Evolutionary conservation across 495 filamentous ascomycete genomes (phyloP).

Genomic region (Aspergillus cavernicola): DNA sequence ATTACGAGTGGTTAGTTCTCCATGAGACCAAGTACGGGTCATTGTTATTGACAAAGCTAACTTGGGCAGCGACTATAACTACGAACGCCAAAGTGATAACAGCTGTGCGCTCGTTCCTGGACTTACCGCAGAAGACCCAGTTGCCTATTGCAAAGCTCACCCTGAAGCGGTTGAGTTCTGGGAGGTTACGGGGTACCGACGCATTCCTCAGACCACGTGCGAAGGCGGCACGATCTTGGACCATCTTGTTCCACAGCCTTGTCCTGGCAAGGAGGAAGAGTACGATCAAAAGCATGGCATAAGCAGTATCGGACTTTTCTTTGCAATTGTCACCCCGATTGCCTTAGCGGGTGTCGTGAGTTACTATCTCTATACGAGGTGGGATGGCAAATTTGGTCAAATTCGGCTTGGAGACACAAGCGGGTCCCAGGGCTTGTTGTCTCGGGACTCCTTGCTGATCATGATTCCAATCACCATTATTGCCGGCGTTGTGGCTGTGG

Average conservation of each 20-base stretch:
- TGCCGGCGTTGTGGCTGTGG: slow-evolving; percentile 70
- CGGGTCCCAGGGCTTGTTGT: slow-evolving; percentile 47
- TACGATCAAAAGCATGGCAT: slow-evolving; percentile 69
- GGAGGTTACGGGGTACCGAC: slow-evolving; percentile 83
- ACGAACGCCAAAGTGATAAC: slow-evolving; percentile 67
- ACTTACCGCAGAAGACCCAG: slow-evolving; percentile 61
- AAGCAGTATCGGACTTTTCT: slow-evolving; percentile 75
- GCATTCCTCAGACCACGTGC: slow-evolving; percentile 85
- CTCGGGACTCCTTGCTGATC: slow-evolving; percentile 64
- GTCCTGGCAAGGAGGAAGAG: slow-evolving; percentile 72
- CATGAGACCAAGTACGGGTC: background rate
- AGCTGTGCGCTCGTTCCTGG: slow-evolving; percentile 73
- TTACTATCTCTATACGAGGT: slow-evolving; percentile 82
- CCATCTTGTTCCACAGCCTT: slow-evolving; percentile 54
- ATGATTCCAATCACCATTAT: slow-evolving; percentile 75
- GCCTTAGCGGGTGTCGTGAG: slow-evolving; percentile 64
- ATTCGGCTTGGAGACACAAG: slow-evolving; percentile 72
- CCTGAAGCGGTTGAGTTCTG: slow-evolving; percentile 67
- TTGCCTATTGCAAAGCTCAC: slow-evolving; percentile 61
- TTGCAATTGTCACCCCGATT: slow-evolving; percentile 74
- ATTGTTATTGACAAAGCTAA: background rate
- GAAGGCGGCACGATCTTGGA: slow-evolving; percentile 68
- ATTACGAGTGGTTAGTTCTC: slow-evolving; percentile 85
- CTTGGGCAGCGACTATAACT: slow-evolving; percentile 82
- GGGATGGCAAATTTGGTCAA: slow-evolving; percentile 85